Percentiles rank a stretch among this genome's conserved stretches.
phyloP scores from a whole-genome alignment of 2,329 filamentous ascomycete species.

The Pseudohalonectria lignicola region DNA sequence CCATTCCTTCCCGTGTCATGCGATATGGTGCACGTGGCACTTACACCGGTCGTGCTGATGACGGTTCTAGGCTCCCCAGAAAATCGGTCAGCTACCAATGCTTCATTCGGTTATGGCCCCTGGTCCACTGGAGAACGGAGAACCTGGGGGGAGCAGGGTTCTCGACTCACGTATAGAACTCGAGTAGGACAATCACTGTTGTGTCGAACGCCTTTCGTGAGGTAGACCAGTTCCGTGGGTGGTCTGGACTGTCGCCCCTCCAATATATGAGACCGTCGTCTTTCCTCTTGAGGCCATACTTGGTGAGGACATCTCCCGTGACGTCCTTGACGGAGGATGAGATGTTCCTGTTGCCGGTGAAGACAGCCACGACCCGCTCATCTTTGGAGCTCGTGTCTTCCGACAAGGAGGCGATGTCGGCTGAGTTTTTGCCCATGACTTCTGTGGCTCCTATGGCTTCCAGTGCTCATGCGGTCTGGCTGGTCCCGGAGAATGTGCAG shows the following conservation, averaged over 20 bases:
- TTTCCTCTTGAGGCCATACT: neutral
- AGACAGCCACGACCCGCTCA: too few relatives aligned
- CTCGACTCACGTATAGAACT: conserved; percentile 14
- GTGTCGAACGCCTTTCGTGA: conserved; percentile 10
- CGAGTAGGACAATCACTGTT: conserved; percentile 10
- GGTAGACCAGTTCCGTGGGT: conserved; percentile 10
- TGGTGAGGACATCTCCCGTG: neutral
- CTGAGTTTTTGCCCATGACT: too few relatives aligned
- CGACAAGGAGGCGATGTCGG: too few relatives aligned
- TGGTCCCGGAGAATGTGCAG: too few relatives aligned
- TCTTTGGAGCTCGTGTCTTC: too few relatives aligned
- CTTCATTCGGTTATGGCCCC: too few relatives aligned
- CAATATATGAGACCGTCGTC: neutral
- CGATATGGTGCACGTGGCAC: neutral
- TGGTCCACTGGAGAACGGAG: neutral
- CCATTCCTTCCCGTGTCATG: neutral
- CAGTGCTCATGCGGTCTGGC: too few relatives aligned
- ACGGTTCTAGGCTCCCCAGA: conserved; percentile 5
- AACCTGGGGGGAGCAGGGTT: neutral
- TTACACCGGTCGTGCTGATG: conserved; percentile 11
- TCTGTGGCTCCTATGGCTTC: too few relatives aligned
- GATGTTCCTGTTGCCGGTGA: too few relatives aligned
- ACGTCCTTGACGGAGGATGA: neutral
- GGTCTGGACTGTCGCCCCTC: neutral
- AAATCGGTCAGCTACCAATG: neutral